Conservation (phyloP, 345 rosid genomes). For the Euphorbia lathyris region DNA sequence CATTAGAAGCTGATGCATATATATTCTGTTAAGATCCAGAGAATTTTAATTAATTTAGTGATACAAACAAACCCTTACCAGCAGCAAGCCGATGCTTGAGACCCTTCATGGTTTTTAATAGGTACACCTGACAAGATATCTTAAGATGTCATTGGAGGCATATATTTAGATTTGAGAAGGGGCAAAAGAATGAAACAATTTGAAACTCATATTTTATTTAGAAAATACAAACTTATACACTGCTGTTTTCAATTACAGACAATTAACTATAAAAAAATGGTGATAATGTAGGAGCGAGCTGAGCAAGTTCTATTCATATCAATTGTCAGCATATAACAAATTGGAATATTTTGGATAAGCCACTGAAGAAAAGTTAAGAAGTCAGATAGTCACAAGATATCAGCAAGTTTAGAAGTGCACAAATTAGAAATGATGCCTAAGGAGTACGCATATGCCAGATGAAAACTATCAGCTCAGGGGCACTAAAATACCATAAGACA, state of each 20-base stretch:
- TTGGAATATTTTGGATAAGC: background rate
- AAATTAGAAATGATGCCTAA: slow-evolving; percentile 63
- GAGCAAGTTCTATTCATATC: background rate
- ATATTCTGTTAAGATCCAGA: background rate
- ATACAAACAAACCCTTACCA: slow-evolving; percentile 40
- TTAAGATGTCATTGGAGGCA: slow-evolving; percentile 6
- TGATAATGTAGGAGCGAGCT: background rate
- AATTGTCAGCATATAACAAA: background rate
- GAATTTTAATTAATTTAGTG: background rate
- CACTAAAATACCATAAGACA: background rate
- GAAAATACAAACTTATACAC: background rate
- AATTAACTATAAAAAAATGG: background rate
- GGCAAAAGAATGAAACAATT: background rate
- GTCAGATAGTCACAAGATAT: slow-evolving; percentile 2
- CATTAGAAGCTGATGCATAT: background rate
- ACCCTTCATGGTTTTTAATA: slow-evolving; percentile 74
- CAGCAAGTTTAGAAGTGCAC: slow-evolving; percentile 15
- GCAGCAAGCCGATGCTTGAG: slow-evolving; percentile 95
- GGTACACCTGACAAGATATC: slow-evolving; percentile 62
- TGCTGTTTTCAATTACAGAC: background rate
- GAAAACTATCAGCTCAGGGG: background rate
- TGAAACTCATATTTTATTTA: background rate
- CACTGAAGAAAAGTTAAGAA: slow-evolving; percentile 6
- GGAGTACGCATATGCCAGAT: slow-evolving; percentile 19
- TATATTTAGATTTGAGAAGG: background rate